These are phyloP conservation scores for Coemansia sp. DNA, from an alignment of 192 early-diverging fungal genomes.

Conservation along the genomic window DNA sequence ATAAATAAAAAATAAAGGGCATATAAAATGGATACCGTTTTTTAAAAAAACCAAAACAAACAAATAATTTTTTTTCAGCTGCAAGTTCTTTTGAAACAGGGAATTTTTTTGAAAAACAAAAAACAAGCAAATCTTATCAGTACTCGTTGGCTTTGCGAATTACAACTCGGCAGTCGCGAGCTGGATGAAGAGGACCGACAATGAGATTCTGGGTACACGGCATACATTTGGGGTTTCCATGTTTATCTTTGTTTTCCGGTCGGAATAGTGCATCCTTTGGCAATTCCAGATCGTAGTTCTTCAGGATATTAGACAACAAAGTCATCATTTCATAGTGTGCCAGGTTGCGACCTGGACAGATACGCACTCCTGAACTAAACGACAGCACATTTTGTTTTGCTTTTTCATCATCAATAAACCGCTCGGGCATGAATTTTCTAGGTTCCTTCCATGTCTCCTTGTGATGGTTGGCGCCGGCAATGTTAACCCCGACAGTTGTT, in stretches of 20 bases:
- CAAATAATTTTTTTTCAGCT: too few relatives aligned
- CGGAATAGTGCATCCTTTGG: conserved; percentile 13
- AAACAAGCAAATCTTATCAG: not conserved
- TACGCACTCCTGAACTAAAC: conserved; percentile 38
- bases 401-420: conserved; percentile 14
- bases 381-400: conserved; percentile 15
- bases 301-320: conserved; percentile 24
- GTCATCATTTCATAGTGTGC: conserved; percentile 35
- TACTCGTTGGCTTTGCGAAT: conserved; percentile 6
- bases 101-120: not conserved
- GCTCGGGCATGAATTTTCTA: conserved; percentile 31
- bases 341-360: conserved; percentile 43
- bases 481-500: conserved; percentile 11
- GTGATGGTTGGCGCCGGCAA: conserved; percentile 30
- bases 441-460: conserved; percentile 17
- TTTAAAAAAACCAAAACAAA: not conserved
- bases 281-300: conserved; percentile 28
- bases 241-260: conserved; percentile 11
- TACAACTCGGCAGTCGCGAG: conserved; percentile 27
- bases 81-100: too few relatives aligned
- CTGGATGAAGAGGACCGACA: conserved; percentile 18
- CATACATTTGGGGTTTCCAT: conserved; percentile 21
- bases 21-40: not conserved
- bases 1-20: too few relatives aligned
- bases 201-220: conserved; percentile 23